Evolutionary conservation across 257 asterid species (phyloP), one percentile per base, ranked within the genome.

Genomic region (Misopates orontium): DNA sequence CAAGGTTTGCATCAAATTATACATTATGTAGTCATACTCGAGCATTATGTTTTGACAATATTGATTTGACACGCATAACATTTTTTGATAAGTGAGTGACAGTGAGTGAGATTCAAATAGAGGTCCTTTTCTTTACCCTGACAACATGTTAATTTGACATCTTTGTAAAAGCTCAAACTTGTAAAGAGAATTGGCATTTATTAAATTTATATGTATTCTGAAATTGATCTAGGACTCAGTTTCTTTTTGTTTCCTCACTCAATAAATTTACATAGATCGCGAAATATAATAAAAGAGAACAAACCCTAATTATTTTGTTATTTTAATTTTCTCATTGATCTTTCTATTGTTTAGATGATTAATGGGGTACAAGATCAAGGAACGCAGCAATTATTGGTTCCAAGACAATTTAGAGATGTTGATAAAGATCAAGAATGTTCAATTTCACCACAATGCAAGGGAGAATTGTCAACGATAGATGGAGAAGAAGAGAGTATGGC

Each of bases 1-100:
- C 54, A 64, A 77, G 85, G 85, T 80, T 45, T 20, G 65, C 54
- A 53, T 24, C 32, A 28, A 6, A 4, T 13, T 10, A 4, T 20
- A 13, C 0, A 22, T 32, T 1, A 20, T 32, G 8, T 22, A 9
- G 10, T 36, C 12, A 32, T 48, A 17, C 16, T 45, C 14, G 18
- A 48, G 0, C 9, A 16, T 48, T 16, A 48, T 48, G 36, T n/a
- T n/a, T n/a, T n/a, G n/a, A n/a, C n/a, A n/a, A n/a, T n/a, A n/a
- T n/a, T n/a, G n/a, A n/a, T n/a, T n/a, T n/a, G n/a, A n/a, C n/a
- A n/a, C n/a, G n/a, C n/a, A n/a, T n/a, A 6, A 28, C 6, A 4
- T 5, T 36, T 36, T 36, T 36, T 36, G 42, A 36, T 36, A 36
- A 4, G 8, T 36, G 42, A 3, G 2, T 28, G 36, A 6, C 36